Evolutionary conservation across 345 rosid genomes (phyloP).

Genomic region (Hevea brasiliensis): DNA sequence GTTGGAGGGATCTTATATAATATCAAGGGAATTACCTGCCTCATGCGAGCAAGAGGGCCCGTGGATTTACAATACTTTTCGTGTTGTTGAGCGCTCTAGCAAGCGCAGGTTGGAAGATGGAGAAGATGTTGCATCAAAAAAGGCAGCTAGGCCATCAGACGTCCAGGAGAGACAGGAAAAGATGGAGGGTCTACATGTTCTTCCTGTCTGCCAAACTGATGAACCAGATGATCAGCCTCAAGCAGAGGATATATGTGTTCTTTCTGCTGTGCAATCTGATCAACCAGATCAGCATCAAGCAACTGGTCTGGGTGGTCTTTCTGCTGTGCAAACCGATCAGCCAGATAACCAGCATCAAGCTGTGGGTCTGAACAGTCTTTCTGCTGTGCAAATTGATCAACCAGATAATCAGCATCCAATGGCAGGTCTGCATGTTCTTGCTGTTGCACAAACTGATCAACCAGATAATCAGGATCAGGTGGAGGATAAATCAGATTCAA

Average conservation of each 20-base stretch:
- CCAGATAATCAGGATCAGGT: constrained; percentile 19
- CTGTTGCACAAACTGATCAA: neutral
- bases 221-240: neutral
- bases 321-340: neutral
- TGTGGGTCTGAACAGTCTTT: neutral
- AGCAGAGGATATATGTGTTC: neutral
- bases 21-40: constrained; percentile 47
- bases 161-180: constrained; percentile 6
- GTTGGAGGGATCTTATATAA: constrained; percentile 54
- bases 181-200: constrained; percentile 8
- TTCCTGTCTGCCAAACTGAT: neutral
- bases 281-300: constrained; percentile 12
- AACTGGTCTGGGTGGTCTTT: neutral
- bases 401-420: neutral
- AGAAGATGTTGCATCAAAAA: constrained; percentile 25
- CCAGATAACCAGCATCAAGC: neutral
- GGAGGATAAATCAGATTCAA: constrained; percentile 39
- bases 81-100: constrained; percentile 35
- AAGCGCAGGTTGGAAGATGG: constrained; percentile 38
- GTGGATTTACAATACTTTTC: constrained; percentile 43
- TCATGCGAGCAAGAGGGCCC: constrained; percentile 46
- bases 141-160: constrained; percentile 27
- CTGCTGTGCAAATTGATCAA: neutral
- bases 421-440: neutral
- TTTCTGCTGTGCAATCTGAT: constrained; percentile 2